phyloP scores from a whole-genome alignment of 2,329 filamentous ascomycete species.

The Colletotrichum tamarilloi region DNA sequence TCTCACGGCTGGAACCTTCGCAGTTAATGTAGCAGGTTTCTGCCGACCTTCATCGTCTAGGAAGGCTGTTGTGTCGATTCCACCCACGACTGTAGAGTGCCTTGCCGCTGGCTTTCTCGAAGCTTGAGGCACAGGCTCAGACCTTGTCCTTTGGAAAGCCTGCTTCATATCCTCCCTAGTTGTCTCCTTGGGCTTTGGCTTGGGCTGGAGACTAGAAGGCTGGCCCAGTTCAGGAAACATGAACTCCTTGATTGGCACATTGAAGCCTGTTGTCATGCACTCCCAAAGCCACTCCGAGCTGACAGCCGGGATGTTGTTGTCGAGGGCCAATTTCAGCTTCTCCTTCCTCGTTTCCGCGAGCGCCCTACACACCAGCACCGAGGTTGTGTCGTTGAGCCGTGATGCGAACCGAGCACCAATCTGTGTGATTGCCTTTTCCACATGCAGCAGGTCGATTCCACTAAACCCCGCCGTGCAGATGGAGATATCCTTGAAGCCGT shows the following conservation, averaged over 20 bases:
- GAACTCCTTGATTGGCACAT: slow-evolving; percentile 57
- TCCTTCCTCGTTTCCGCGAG: slow-evolving; percentile 70
- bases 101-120: slow-evolving; percentile 39
- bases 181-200: slow-evolving; percentile 9
- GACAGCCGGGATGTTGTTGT: slow-evolving; percentile 85
- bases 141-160: slow-evolving; percentile 29
- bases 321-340: slow-evolving; percentile 81
- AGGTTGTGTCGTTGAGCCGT: slow-evolving; percentile 76
- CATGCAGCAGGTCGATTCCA: slow-evolving; percentile 86
- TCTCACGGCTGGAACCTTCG: slow-evolving; percentile 25
- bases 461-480: slow-evolving; percentile 87
- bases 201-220: slow-evolving; percentile 12
- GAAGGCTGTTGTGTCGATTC: slow-evolving; percentile 54
- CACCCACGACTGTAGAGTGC: slow-evolving; percentile 17
- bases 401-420: slow-evolving; percentile 87
- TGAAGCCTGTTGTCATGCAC: slow-evolving; percentile 71
- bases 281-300: slow-evolving; percentile 86
- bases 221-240: slow-evolving; percentile 58
- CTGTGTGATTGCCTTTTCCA: slow-evolving; percentile 79
- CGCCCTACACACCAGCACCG: slow-evolving; percentile 79
- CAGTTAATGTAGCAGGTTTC: background rate
- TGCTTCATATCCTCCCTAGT: slow-evolving; percentile 9
- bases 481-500: slow-evolving; percentile 74
- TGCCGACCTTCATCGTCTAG: slow-evolving; percentile 41
- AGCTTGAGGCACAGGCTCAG: slow-evolving; percentile 19